phyloP scores from a whole-genome alignment of 1,139 yeast genomes.

The Yamadazyma spencermartinsiae region DNA sequence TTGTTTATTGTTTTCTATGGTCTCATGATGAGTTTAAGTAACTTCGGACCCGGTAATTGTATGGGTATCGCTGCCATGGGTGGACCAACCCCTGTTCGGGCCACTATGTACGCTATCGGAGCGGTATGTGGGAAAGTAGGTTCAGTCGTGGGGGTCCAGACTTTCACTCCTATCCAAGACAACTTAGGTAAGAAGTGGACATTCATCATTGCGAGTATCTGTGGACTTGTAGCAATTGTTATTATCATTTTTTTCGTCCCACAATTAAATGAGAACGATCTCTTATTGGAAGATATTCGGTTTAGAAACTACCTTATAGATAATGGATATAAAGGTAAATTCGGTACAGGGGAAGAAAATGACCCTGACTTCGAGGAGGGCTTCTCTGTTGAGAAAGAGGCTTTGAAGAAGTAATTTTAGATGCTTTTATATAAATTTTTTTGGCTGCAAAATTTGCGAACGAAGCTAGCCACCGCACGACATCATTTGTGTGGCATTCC shows the following conservation, averaged over 20 bases:
- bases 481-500: too few relatives aligned
- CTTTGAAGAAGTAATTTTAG: constrained; percentile 23
- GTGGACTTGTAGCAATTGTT: constrained; percentile 68
- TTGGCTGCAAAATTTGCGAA: too few relatives aligned
- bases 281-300: constrained; percentile 62
- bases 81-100: constrained; percentile 76
- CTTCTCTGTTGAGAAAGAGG: too few relatives aligned
- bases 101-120: constrained; percentile 54
- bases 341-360: constrained; percentile 45
- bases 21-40: constrained; percentile 53
- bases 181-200: constrained; percentile 35
- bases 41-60: constrained; percentile 77
- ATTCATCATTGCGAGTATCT: constrained; percentile 64
- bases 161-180: constrained; percentile 44
- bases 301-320: constrained; percentile 61
- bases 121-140: constrained; percentile 55
- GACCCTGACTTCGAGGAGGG: constrained; percentile 17
- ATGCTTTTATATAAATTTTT: too few relatives aligned
- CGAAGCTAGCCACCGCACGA: constrained; percentile 41
- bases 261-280: constrained; percentile 64
- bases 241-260: constrained; percentile 65
- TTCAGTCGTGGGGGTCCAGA: constrained; percentile 47
- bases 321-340: constrained; percentile 67
- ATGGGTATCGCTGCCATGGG: constrained; percentile 71
- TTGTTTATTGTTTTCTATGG: constrained; percentile 50